Evolutionary conservation across 2,329 filamentous ascomycete genomes (phyloP), one percentile per base, ranked within the genome.

Genomic region (Ophidiomyces ophidiicola): DNA sequence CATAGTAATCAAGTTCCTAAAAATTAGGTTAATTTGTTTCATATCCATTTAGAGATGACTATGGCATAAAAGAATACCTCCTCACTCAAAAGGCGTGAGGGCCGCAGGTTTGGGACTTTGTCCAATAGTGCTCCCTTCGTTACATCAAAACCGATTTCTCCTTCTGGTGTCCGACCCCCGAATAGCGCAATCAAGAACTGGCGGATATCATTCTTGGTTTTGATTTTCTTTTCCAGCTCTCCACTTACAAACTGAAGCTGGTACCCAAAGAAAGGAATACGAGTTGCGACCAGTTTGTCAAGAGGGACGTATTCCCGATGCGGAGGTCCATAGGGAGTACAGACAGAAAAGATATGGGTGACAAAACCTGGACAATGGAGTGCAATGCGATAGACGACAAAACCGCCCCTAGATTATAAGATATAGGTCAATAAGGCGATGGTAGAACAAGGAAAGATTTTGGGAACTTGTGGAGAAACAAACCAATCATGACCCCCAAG

Each of bases 401-500:
- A 69, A 50, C 83, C 86, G 57, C 88, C 88, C 83, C 69, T 70
- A 20, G 12, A 28, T 14, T 37, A 2, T 7, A 15, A 17, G 10
- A 10, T 15, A 2, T 6, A 12, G 17, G 23, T 6, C 21, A 2
- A 20, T 15, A 17, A 24, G 12, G 8, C 11, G 14, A 11, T 24
- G 15, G 25, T 29, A 20, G 10, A 3, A 14, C 20, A 17, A 6
- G 12, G 3, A 25, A 18, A 28, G 6, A n/a, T 12, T 14, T 3
- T 3, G 7, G 2, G 10, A 20, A n/a, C 12, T 32, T 2, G 12
- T 1, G 15, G 37, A 26, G 15, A 10, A 4, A 41, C 41, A 32
- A 24, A 64, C 74, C 88, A 94, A 62, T 96, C 88, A 63, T 94
- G 88, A 5, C 86, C 88, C 34, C 86, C 85, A 10, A 94, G 71